phyloP scores from a whole-genome alignment of 805 yeast genomes.

The Blastobotrys mokoenaii region DNA sequence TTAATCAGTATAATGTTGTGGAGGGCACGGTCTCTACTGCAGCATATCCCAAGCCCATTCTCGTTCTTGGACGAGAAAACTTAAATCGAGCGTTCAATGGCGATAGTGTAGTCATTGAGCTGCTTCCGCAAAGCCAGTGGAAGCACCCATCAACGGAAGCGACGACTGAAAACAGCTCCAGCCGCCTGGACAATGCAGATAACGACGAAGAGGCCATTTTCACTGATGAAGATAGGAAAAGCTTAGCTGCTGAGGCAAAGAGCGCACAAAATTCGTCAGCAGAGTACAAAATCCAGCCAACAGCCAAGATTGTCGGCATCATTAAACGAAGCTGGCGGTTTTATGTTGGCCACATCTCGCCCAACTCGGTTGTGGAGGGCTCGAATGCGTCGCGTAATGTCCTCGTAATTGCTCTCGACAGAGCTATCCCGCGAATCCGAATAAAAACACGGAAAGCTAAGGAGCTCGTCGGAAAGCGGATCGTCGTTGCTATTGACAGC shows the following conservation, averaged over 20 bases:
- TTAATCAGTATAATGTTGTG: conserved; percentile 78
- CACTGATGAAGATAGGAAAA: conserved; percentile 61
- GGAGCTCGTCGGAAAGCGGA: conserved; percentile 78
- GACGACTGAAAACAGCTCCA: conserved; percentile 63
- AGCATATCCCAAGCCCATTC: conserved; percentile 70
- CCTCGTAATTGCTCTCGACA: conserved; percentile 83
- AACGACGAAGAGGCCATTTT: conserved; percentile 39
- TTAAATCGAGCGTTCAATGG: conserved; percentile 88
- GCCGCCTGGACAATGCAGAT: conserved; percentile 41
- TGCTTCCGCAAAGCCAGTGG: conserved; percentile 83
- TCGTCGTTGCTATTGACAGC: conserved; percentile 84
- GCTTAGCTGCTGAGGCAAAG: conserved; percentile 71
- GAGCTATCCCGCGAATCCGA: conserved; percentile 75
- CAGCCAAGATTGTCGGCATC: conserved; percentile 85
- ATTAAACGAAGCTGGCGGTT: conserved; percentile 89
- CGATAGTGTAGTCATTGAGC: conserved; percentile 83
- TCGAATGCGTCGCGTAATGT: conserved; percentile 69
- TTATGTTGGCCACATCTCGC: conserved; percentile 89
- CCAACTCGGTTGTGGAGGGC: conserved; percentile 52
- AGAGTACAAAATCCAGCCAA: conserved; percentile 63
- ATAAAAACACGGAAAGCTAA: conserved; percentile 81
- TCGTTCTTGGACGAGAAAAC: conserved; percentile 74
- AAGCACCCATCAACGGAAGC: conserved; percentile 73
- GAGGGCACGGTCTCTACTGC: conserved; percentile 75
- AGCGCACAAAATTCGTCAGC: conserved; percentile 32